A percentile compares a stretch with the other conserved stretches of the same genome.
phyloP scores from a whole-genome alignment of 768 basidiomycete species.

The Tulasnella sp. region DNA sequence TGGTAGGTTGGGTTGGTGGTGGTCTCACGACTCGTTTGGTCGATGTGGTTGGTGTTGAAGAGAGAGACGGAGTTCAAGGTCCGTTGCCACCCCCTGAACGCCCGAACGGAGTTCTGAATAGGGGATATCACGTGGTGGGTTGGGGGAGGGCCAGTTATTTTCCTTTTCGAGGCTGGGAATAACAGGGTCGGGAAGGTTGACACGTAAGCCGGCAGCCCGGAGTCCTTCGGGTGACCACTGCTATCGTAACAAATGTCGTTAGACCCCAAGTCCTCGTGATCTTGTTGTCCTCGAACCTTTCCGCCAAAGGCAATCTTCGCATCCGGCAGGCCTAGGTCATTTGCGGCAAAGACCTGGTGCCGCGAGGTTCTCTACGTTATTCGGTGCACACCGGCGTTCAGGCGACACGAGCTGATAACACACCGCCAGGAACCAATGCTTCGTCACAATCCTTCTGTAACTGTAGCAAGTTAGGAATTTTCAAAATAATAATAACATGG shows the following conservation, averaged over 20 bases:
- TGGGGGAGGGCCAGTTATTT: background rate
- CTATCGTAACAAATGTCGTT: background rate
- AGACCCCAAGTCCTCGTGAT: background rate
- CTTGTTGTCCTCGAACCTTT: background rate
- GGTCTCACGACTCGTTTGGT: too few relatives aligned
- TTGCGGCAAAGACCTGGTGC: background rate
- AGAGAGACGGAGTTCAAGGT: background rate
- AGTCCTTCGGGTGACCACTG: background rate
- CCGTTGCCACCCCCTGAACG: background rate
- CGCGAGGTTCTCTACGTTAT: background rate
- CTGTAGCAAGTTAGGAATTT: too few relatives aligned
- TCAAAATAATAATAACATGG: too few relatives aligned
- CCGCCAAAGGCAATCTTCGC: background rate
- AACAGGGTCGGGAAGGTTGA: background rate
- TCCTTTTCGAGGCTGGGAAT: background rate
- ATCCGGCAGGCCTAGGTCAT: background rate
- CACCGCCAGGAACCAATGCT: too few relatives aligned
- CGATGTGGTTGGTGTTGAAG: too few relatives aligned
- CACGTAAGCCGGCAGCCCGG: background rate
- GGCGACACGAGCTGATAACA: too few relatives aligned
- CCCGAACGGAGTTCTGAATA: background rate
- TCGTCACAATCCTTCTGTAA: background rate
- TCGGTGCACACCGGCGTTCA: background rate
- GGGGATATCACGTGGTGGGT: background rate
- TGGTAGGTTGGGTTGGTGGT: too few relatives aligned